Base-by-base conservation (phyloP, 2,329 filamentous ascomycete genomes). In the Ceratocystis cubensis region DNA sequence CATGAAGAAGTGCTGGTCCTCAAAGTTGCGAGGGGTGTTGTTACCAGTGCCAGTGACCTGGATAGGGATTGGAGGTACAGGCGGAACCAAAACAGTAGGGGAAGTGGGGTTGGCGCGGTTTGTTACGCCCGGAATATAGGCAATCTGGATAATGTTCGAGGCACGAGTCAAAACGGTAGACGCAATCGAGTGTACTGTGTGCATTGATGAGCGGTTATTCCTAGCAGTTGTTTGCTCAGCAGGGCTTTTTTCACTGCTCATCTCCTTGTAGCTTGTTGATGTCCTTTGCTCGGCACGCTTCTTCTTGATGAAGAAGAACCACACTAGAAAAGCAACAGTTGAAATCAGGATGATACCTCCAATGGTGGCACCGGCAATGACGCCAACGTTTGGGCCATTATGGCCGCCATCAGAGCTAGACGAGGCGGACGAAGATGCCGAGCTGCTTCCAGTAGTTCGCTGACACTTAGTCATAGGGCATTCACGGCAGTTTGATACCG, bases 111-210 rank as follows among this genome's bases (percentile, higher is more conserved):
- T 86, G 13, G 92, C 91, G 71, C 93, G 85, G 77, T 96, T 96
- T 69, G 91, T 96, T 72, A 97, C 92, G 68, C 94, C 94, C 15
- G 94, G 94, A 70, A 99, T 97, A 76, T 97, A 99, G 66, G 94
- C 94, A 76, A 99, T 99, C 77, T 97, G 94, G 72, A 99, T 99
- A 74, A 99, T 93, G 79, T 99, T 99, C 73, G 94, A 97, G 62
- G 94, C 94, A 69, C 94, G 87, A 20, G 94, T 97, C 69, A 96
- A 83, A 68, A 97, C 91, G 30, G 93, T 97, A 8, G 92, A 96
- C 17, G 94, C 94, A 73, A 99, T 91, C 13, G 93, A 97, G 72
- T 88, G 84, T 65, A 93, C 87, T n/a, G 89, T 89, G 74, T 94
- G 86, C 57, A 89, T 89, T 10, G 92, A 94, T 66, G 88, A 84